Evolutionary conservation across 148 eudicot species (phyloP).

Genomic region (Fagopyrum esculentum): DNA sequence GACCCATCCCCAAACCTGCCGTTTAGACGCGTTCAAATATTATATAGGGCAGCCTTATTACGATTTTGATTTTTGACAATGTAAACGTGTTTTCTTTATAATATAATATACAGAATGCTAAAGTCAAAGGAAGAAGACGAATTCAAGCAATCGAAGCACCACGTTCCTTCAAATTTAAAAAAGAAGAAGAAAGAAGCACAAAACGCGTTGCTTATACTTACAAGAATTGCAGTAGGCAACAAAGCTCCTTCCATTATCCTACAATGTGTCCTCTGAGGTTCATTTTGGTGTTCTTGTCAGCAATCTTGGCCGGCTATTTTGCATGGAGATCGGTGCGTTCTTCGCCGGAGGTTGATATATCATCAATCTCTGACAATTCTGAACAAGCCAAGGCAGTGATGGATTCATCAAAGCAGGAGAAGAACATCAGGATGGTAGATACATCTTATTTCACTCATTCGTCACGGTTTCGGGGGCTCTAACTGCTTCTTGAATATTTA

Average conservation of each 20-base stretch:
- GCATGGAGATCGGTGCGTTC: constrained; percentile 13
- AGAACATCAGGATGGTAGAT: not conserved
- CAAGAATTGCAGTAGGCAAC: not conserved
- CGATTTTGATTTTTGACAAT: not conserved
- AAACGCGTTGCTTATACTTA: not conserved
- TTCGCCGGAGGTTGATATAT: constrained; percentile 1
- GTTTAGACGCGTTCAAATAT: no score
- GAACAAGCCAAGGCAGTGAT: not conserved
- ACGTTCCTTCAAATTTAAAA: not conserved
- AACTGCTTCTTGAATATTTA: not conserved
- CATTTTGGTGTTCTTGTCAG: constrained; percentile 16
- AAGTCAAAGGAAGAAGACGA: not conserved
- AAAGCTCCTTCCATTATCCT: not conserved
- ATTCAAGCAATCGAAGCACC: not conserved
- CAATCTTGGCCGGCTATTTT: constrained; percentile 8
- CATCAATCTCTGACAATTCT: not conserved
- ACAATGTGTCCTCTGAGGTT: constrained; percentile 16
- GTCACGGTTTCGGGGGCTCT: not conserved
- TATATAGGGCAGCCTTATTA: no score
- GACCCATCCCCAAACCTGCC: no score
- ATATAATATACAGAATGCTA: not conserved
- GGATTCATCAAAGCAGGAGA: not conserved
- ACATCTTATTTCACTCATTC: not conserved
- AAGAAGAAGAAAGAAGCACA: not conserved
- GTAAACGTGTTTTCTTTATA: not conserved